Evolutionary conservation across 2,329 filamentous ascomycete genomes (phyloP), one percentile per base, ranked within the genome.

Genomic region (Calonectria crousiana): DNA sequence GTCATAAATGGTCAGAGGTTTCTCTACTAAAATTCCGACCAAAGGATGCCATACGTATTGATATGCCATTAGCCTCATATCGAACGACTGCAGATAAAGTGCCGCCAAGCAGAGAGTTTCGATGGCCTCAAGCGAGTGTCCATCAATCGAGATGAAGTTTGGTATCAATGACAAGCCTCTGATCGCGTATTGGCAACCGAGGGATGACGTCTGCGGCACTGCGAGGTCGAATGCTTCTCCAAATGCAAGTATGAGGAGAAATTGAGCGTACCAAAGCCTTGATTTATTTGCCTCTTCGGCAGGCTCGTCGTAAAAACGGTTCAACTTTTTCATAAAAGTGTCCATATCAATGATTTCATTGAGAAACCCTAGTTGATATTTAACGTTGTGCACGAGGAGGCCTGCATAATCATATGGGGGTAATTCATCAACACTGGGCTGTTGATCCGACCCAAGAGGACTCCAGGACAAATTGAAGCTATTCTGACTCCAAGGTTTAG

Each of bases 211-310:
- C 10, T 62, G 56, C 18, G 56, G 56, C 6, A 62, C 14, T 13
- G 34, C 38, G 6, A 62, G 38, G 13, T 28, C 41, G n/a, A 69
- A 62, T 9, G 67, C 67, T 41, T 69, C 67, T 14, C 67, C 67
- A 20, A 69, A 69, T n/a, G 67, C 72, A 30, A 74, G 69, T 18
- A 70, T 64, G 16, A 74, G 36, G 11, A 69, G 34, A n/a, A 74
- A 74, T 16, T 64, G 69, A 10, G 68, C 36, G 20, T 56, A 74
- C 68, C 72, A 74, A 11, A 68, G 56, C 26, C 67, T 62, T 5
- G 67, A 69, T n/a, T 20, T 38, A 4, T 30, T 49, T 2, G 67
- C 67, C n/a, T 49, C 53, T 11, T 56, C n/a, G 6, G 41, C 51
- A 44, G 72, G 72, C 9, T 71, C 26, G 16, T 74, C 26, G n/a